Evolutionary conservation across 2,329 filamentous ascomycete genomes (phyloP).

Genomic region (Clonostachys sp.): DNA sequence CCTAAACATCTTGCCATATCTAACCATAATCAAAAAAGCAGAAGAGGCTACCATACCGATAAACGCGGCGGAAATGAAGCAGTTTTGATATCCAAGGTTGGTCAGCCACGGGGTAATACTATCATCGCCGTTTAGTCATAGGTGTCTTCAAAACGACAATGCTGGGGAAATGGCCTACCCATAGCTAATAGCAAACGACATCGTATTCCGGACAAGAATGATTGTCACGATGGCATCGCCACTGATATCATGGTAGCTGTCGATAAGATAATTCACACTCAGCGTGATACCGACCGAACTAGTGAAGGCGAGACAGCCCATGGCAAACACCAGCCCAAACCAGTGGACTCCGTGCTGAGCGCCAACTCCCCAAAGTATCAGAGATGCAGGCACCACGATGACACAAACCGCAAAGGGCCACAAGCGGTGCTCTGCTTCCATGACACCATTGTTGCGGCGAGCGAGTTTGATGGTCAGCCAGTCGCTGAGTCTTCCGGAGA

Average conservation of each 20-base stretch:
- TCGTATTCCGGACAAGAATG: slow-evolving; percentile 31
- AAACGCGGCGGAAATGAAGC: slow-evolving; percentile 34
- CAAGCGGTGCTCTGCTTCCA: slow-evolving; percentile 33
- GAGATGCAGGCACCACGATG: slow-evolving; percentile 16
- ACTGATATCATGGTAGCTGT: slow-evolving; percentile 31
- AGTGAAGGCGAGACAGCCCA: slow-evolving; percentile 25
- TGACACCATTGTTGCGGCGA: slow-evolving; percentile 31
- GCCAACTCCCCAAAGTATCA: slow-evolving; percentile 27
- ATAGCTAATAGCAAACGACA: slow-evolving; percentile 26
- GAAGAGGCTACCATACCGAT: slow-evolving; percentile 16
- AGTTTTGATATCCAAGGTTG: slow-evolving; percentile 33
- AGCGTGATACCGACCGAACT: slow-evolving; percentile 27
- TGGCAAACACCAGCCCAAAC: slow-evolving; percentile 34
- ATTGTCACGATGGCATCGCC: slow-evolving; percentile 31
- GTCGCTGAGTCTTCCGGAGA: slow-evolving; percentile 30
- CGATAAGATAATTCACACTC: slow-evolving; percentile 30
- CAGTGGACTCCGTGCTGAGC: slow-evolving; percentile 31
- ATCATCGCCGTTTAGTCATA: slow-evolving; percentile 28
- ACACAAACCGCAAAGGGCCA: slow-evolving; percentile 31
- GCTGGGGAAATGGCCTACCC: slow-evolving; percentile 33
- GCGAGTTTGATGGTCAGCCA: slow-evolving; percentile 29
- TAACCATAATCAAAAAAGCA: too few relatives aligned
- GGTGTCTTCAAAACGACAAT: slow-evolving; percentile 13
- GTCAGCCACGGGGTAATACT: slow-evolving; percentile 42
- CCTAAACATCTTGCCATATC: too few relatives aligned